A percentile compares a stretch with the other conserved stretches of the same genome.
These are phyloP conservation scores for Thuja plicata DNA, from an alignment of 83 land plant genomes.

Conservation along the genomic window DNA sequence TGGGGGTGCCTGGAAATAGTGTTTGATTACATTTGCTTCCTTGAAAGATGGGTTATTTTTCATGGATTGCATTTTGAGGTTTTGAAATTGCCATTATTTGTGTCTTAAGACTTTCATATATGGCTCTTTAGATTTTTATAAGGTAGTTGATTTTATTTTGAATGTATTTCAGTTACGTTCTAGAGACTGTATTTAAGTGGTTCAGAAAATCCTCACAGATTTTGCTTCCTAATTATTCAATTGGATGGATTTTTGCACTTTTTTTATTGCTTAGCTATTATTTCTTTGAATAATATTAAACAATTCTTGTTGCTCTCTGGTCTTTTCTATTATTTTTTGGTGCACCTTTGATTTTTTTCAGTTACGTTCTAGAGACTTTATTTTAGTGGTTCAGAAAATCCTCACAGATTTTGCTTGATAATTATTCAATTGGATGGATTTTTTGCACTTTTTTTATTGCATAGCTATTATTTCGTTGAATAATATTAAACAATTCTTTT, in stretches of 20 bases:
- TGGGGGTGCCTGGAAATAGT: not conserved
- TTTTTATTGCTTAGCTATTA: not conserved
- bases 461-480: not conserved
- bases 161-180: not conserved
- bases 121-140: not conserved
- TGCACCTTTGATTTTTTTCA: conserved; percentile 7
- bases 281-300: not conserved
- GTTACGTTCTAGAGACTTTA: not conserved
- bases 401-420: not conserved
- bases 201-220: not conserved
- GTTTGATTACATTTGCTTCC: not conserved
- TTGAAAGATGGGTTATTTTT: not conserved
- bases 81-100: not conserved
- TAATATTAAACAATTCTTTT: not conserved
- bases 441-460: not conserved
- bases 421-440: not conserved
- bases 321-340: not conserved
- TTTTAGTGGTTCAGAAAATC: not conserved
- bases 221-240: not conserved
- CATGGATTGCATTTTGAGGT: not conserved
- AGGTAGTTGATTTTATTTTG: not conserved
- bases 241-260: not conserved
- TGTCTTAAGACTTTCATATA: not conserved
- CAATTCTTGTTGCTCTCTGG: not conserved
- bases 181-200: not conserved